These are phyloP conservation scores for Rhytidhysteron rufulum DNA, from an alignment of 2,329 filamentous ascomycete species.

Conservation along the genomic window DNA sequence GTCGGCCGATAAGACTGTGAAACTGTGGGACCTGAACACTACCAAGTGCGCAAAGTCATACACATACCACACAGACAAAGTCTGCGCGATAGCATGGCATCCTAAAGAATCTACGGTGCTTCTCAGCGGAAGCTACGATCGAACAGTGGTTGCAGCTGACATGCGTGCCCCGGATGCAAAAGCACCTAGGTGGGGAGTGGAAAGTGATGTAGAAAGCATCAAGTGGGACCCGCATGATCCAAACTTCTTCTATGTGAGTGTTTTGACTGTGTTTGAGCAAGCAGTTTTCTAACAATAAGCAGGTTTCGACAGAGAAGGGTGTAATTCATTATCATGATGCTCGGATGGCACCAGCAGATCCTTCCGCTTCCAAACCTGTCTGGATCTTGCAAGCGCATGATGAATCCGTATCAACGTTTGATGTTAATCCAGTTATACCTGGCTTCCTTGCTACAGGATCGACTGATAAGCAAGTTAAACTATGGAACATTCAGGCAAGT, in stretches of 20 bases:
- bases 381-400: constrained; percentile 98
- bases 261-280: neutral
- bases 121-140: constrained; percentile 90
- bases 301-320: constrained; percentile 78
- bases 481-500: constrained; percentile 83
- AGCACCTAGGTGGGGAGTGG: constrained; percentile 83
- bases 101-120: constrained; percentile 80
- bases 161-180: constrained; percentile 89
- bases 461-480: constrained; percentile 90
- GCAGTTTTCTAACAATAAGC: constrained; percentile 8
- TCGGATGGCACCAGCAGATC: constrained; percentile 69
- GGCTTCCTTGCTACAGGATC: constrained; percentile 93
- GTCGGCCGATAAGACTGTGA: constrained; percentile 94
- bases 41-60: constrained; percentile 94
- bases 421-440: constrained; percentile 84
- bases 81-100: constrained; percentile 95
- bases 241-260: constrained; percentile 82
- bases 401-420: constrained; percentile 84
- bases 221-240: constrained; percentile 90
- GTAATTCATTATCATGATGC: constrained; percentile 90
- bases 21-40: constrained; percentile 95
- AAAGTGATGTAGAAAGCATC: constrained; percentile 90
- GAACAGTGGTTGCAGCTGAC: constrained; percentile 89
- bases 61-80: constrained; percentile 93
- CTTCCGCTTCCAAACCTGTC: constrained; percentile 73